Base-by-base conservation (phyloP, 495 filamentous ascomycete genomes). In the Pseudomonodictys pantanalensis region DNA sequence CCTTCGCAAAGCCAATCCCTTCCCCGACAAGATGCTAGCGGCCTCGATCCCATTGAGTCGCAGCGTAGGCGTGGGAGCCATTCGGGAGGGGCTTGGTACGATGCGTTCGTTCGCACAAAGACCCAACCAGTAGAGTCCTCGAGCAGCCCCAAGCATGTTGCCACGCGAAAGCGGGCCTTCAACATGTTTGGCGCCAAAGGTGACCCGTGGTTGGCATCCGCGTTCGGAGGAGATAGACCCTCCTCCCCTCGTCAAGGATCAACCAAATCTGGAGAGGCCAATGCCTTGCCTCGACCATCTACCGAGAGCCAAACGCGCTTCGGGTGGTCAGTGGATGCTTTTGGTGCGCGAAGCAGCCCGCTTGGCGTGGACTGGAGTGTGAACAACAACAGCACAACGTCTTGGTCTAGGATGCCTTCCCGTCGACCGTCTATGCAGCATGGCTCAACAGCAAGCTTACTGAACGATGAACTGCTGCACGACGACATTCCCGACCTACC, bases 381-480 rank as follows among this genome's bases (percentile, higher is more conserved):
- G 43, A 56, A 56, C 30, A 60, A 47, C 20, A 59, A 56, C 24
- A 60, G 49, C 20, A 56, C 59, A 0, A 44, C 56, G 4, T 67
- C 68, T 2, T 69, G 66, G 60, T 67, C 65, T 15, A 51, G 66
- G 24, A 69, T 72, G 52, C 73, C 72, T 15, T 73, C 71, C 30
- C 59, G 73, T 7, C 61, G 73, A 26, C 69, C 72, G 24, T 71
- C 68, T 5, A 58, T 71, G 10, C 73, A 76, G 58, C 70, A 74
- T 50, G 67, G 70, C 48, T 65, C 64, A 20, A 52, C 66, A 7
- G 65, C 60, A 11, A 69, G 69, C 26, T 52, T 69, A 23, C 47
- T 68, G 2, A 52, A 69, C 33, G 71, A 72, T 18, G 61, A 68
- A 25, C 56, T 73, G 17, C 53, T 71, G 26, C 67, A 69, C 26